Base-by-base conservation (phyloP, 805 yeast species). In the Tetrapisispora pingtungensis region DNA sequence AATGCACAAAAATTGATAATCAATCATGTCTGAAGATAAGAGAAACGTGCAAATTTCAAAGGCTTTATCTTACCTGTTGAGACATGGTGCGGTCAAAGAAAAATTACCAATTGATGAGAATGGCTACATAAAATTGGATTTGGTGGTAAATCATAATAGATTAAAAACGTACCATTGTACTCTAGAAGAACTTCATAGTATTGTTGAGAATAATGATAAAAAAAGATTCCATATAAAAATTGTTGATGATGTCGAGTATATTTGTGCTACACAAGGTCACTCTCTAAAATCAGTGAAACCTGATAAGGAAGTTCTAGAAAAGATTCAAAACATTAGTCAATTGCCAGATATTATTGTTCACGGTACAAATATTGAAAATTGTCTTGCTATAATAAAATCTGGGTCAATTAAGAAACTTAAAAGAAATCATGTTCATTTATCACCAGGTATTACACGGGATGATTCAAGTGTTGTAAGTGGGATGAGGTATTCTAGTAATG, bases 261-360 rank as follows among this genome's bases (percentile, higher is more conserved):
- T 90, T n/a, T 77, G 97, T 58, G 97, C 98, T 3, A 81, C 81
- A 42, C 98, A 93, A 62, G 98, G 98, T 4, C 98, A 93, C 61
- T 79, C 95, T 0, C 65, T 90, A 5, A 57, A 61, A 30, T 46
- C 54, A 0, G 67, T 79, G 1, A 40, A 41, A 7, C 62, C 64
- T 1, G 67, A 69, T 26, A 72, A 67, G 18, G 71, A 73, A 14
- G 69, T 72, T 26, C 61, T 77, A 26, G 58, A 43, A 39, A 67
- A 57, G 32, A 55, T 78, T 37, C 55, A 55, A n/a, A 48, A 58
- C 17, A 41, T 36, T 1, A 66, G 61, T 0, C 68, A 72, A 4
- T 67, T 77, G 39, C 93, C 84, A 0, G 33, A 50, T 0, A 58
- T 61, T 1, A 72, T 87, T 3, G 78, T 86, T 17, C 98, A 93